A percentile compares a stretch with the other conserved stretches of the same genome.
phyloP scores from a whole-genome alignment of 2,329 filamentous ascomycete genomes.

The Colletotrichum costaricense region DNA sequence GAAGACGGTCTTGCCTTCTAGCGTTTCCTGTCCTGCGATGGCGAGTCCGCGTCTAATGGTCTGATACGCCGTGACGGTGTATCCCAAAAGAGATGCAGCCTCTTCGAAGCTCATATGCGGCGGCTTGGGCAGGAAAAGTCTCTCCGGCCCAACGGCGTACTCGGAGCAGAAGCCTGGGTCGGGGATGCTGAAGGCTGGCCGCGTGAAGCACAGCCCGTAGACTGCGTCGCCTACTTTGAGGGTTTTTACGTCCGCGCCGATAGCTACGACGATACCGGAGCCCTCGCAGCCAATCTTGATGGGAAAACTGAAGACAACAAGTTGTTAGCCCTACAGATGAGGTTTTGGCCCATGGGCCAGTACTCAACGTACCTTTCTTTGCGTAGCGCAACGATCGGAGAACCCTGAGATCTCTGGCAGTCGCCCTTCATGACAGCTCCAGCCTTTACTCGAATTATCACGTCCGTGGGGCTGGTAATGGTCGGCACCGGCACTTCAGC shows the following conservation, averaged over 20 bases:
- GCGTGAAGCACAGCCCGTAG: constrained; percentile 50
- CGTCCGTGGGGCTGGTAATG: constrained; percentile 55
- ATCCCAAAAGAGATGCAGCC: constrained; percentile 49
- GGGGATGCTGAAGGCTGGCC: constrained; percentile 46
- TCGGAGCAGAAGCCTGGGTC: constrained; percentile 51
- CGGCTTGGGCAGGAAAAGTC: constrained; percentile 48
- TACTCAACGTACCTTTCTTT: constrained; percentile 32
- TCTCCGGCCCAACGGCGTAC: constrained; percentile 50
- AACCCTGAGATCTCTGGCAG: constrained; percentile 39
- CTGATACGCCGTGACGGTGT: constrained; percentile 57
- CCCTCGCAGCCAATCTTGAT: constrained; percentile 21
- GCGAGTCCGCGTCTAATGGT: constrained; percentile 52
- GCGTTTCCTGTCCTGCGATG: constrained; percentile 47
- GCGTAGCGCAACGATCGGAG: constrained; percentile 35
- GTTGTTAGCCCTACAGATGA: too few relatives aligned
- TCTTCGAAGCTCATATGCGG: constrained; percentile 47
- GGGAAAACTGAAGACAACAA: constrained; percentile 41
- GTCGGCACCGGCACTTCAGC: constrained; percentile 54
- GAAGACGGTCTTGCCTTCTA: constrained; percentile 63
- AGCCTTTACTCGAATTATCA: constrained; percentile 55
- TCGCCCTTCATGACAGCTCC: constrained; percentile 50
- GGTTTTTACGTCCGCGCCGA: constrained; percentile 1
- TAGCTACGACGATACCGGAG: constrained; percentile 1
- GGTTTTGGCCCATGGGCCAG: not conserved
- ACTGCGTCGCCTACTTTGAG: constrained; percentile 37